Evolutionary conservation across 495 filamentous ascomycete species (phyloP).

Genomic region (Penicillium malachiteum): DNA sequence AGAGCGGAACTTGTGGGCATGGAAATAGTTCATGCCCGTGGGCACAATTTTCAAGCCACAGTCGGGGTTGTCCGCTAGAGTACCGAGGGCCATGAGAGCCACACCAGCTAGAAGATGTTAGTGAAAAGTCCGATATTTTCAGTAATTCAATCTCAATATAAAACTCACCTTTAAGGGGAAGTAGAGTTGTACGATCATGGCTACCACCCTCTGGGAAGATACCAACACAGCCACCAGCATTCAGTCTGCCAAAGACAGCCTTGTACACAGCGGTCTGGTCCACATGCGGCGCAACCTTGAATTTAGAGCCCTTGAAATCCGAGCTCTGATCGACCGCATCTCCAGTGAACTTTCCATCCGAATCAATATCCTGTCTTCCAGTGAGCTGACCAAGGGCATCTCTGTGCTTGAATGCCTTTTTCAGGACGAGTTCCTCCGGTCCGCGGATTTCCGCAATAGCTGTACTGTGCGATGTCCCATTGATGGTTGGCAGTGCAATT

Average conservation of each 20-base stretch:
- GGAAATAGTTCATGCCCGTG: constrained; percentile 99
- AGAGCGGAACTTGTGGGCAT: constrained; percentile 97
- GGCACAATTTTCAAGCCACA: constrained; percentile 98
- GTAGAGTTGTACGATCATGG: constrained; percentile 89
- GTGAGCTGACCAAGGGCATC: constrained; percentile 75
- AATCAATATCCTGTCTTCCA: constrained; percentile 64
- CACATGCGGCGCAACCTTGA: constrained; percentile 88
- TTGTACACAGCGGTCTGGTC: constrained; percentile 93
- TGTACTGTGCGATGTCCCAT: constrained; percentile 72
- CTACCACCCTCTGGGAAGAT: constrained; percentile 98
- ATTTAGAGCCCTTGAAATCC: constrained; percentile 72
- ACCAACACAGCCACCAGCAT: constrained; percentile 82
- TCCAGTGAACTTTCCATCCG: constrained; percentile 54
- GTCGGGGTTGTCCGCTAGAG: constrained; percentile 81
- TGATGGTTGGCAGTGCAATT: constrained; percentile 79
- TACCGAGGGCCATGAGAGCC: constrained; percentile 95
- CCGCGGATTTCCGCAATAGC: constrained; percentile 78
- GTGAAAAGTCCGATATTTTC: background rate
- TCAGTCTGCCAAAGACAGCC: constrained; percentile 81
- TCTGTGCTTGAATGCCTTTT: constrained; percentile 77
- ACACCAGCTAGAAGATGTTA: constrained; percentile 67
- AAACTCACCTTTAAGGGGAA: constrained; percentile 78
- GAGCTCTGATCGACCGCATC: constrained; percentile 39
- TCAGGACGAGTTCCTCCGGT: constrained; percentile 78
- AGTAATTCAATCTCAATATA: background rate